Evolutionary conservation across 495 filamentous ascomycete genomes (phyloP).

Genomic region (Penicillium paxilli): DNA sequence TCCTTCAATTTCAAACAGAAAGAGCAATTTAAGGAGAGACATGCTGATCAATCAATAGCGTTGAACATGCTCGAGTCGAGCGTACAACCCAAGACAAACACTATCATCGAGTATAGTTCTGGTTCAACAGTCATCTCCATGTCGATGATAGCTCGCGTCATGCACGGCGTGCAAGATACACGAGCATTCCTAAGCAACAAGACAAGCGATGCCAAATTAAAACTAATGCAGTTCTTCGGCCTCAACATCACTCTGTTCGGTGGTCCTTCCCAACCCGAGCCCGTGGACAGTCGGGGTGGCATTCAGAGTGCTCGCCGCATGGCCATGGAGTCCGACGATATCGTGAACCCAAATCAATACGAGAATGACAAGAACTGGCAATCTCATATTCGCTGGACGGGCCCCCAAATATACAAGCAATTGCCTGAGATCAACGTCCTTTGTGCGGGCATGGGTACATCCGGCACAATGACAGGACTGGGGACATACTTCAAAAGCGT

Average conservation of each 20-base stretch:
- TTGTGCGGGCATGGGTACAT: conserved; percentile 58
- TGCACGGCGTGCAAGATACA: conserved; percentile 53
- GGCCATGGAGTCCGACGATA: conserved; percentile 37
- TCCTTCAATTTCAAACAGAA: neutral
- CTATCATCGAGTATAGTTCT: conserved; percentile 61
- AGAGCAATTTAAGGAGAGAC: neutral
- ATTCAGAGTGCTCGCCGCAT: conserved; percentile 46
- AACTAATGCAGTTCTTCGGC: conserved; percentile 59
- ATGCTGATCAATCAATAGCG: conserved; percentile 31
- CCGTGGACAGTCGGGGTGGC: conserved; percentile 51
- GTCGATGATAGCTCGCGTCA: conserved; percentile 54
- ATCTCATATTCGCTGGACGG: conserved; percentile 61
- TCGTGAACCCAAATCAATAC: conserved; percentile 59
- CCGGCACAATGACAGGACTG: conserved; percentile 54
- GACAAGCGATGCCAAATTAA: conserved; percentile 53
- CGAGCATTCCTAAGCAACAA: conserved; percentile 62
- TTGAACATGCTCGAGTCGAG: conserved; percentile 54
- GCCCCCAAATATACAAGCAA: conserved; percentile 57
- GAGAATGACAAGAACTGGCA: conserved; percentile 61
- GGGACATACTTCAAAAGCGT: conserved; percentile 53
- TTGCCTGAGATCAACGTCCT: conserved; percentile 59
- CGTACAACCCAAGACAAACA: conserved; percentile 45
- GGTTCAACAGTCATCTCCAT: conserved; percentile 63
- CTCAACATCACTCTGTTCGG: conserved; percentile 57
- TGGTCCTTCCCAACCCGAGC: conserved; percentile 59